Conservation (phyloP, 2,329 filamentous ascomycete genomes). For the Trichoderma sp. region DNA sequence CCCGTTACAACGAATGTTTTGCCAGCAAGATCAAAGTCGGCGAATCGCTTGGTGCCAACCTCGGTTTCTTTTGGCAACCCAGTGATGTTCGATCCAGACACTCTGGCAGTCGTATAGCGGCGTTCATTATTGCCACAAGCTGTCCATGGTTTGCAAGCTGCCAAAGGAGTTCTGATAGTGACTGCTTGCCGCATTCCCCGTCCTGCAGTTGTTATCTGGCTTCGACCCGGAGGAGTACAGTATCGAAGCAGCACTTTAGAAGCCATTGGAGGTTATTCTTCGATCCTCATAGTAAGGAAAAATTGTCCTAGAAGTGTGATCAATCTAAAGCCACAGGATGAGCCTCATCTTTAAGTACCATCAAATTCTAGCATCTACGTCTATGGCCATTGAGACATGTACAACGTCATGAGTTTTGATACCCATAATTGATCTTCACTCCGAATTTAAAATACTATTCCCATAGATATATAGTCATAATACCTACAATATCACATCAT, state of each 20-base stretch:
- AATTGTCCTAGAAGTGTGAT: no score
- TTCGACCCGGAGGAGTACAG: background rate
- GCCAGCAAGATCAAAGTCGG: slow-evolving; percentile 70
- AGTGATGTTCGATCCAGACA: background rate
- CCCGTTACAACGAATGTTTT: slow-evolving; percentile 72
- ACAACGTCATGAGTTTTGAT: no score
- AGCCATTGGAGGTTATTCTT: background rate
- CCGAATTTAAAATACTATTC: no score
- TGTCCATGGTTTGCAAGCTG: background rate
- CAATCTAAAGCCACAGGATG: no score
- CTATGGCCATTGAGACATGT: no score
- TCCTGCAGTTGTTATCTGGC: background rate
- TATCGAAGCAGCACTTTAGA: no score
- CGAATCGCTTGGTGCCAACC: slow-evolving; percentile 46
- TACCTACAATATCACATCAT: no score
- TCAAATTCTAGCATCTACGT: no score
- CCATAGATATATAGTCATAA: no score
- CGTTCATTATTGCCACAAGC: background rate
- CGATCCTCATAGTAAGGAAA: no score
- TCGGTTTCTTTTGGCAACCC: slow-evolving; percentile 13
- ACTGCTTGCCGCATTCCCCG: background rate
- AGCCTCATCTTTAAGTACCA: no score
- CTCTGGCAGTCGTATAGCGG: background rate
- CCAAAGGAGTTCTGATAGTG: background rate
- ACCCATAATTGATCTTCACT: no score